Evolutionary conservation across 257 asterid species (phyloP), one percentile per base, ranked within the genome.

Genomic region (Solanum pinnatisectum): DNA sequence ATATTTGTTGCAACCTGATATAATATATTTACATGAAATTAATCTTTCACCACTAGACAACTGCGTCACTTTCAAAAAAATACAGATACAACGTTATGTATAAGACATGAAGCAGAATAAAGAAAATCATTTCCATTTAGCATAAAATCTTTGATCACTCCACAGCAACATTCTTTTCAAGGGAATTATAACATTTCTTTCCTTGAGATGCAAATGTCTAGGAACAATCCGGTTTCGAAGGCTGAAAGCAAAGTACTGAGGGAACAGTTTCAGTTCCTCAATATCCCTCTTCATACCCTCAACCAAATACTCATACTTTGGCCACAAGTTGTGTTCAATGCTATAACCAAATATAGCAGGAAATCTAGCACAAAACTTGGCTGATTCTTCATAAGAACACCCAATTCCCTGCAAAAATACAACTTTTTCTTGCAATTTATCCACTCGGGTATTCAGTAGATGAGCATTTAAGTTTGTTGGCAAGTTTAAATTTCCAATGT

Each of bases 281-380:
- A 85, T 6, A 86, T 87, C 84, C 87, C 88, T 87, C 65, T 33
- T 42, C 92, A 91, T 91, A 14, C 72, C 86, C 46, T 40, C 46
- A 40, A 86, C 90, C 83, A 91, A 87, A 78, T 91, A 91, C 60
- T 86, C 86, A 5, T 83, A 84, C 86, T 91, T 91, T 0, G 93
- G 93, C 90, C 32, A 6, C 87, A 91, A 82, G 73, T 89, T 91
- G 49, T 63, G 67, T 74, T 87, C 90, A 36, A 86, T 87, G 52
- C 91, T 88, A 37, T 89, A 89, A 30, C 92, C 92, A 52, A 91
- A 91, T 73, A 89, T 83, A 16, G 92, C 92, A 33, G 92, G 92
- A 40, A 89, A 83, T 73, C 92, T 89, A 12, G 85, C 88, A 79
- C 93, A 91, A 40, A 84, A 15, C 20, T 42, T 49, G 5, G 39